These are phyloP conservation scores for Ogataea degrootiae DNA, from an alignment of 805 yeast species.

Conservation along the genomic window DNA sequence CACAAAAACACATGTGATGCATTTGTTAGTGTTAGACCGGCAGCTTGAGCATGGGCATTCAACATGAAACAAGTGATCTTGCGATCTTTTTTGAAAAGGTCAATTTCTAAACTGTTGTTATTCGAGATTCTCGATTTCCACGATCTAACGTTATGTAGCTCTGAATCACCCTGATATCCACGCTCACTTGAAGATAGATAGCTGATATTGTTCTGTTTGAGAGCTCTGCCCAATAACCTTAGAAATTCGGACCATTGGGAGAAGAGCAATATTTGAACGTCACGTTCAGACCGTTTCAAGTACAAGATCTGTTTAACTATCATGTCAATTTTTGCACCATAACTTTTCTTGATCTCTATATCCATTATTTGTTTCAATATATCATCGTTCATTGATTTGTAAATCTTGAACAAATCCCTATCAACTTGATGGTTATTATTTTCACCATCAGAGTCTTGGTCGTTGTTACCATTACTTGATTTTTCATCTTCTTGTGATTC, in stretches of 20 bases:
- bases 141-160: background rate
- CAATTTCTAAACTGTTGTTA: slow-evolving; percentile 35
- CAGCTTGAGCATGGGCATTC: slow-evolving; percentile 81
- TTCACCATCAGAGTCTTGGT: background rate
- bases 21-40: slow-evolving; percentile 86
- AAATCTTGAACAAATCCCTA: slow-evolving; percentile 37
- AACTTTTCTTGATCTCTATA: slow-evolving; percentile 41
- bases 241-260: slow-evolving; percentile 86
- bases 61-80: slow-evolving; percentile 77
- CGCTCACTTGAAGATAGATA: slow-evolving; percentile 49
- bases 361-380: slow-evolving; percentile 42
- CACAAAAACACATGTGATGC: slow-evolving; percentile 90
- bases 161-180: background rate
- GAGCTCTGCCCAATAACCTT: slow-evolving; percentile 59
- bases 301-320: slow-evolving; percentile 69
- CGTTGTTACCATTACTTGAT: background rate
- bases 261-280: slow-evolving; percentile 77
- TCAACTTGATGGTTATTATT: slow-evolving; percentile 11
- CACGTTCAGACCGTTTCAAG: slow-evolving; percentile 50
- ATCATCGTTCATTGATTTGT: slow-evolving; percentile 39
- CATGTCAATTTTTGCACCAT: slow-evolving; percentile 85
- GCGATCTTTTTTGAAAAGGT: slow-evolving; percentile 54
- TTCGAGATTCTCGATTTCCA: slow-evolving; percentile 9
- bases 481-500: background rate
- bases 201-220: slow-evolving; percentile 51